Percentiles rank a stretch among this genome's conserved stretches.
These are phyloP conservation scores for Colletotrichum sp. DNA, from an alignment of 2,329 filamentous ascomycete species.

Conservation along the genomic window DNA sequence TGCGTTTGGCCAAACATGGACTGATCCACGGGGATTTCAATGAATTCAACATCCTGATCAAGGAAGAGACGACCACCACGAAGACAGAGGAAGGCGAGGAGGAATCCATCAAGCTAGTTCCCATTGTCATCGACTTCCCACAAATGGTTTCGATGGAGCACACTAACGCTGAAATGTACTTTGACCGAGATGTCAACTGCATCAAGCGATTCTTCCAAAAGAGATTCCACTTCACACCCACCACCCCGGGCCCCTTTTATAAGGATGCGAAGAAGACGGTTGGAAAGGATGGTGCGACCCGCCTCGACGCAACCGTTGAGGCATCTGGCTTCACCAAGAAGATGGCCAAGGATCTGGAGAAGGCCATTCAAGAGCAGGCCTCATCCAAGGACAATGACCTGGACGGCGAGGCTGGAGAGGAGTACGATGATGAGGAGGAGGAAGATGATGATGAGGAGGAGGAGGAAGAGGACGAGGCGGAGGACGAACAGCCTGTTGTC, in stretches of 20 bases:
- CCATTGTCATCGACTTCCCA: constrained; percentile 95
- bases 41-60: constrained; percentile 97
- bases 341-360: constrained; percentile 92
- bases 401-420: constrained; percentile 37
- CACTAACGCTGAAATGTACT: constrained; percentile 93
- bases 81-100: constrained; percentile 44
- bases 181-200: constrained; percentile 93
- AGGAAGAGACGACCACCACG: constrained; percentile 63
- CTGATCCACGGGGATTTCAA: constrained; percentile 99
- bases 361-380: constrained; percentile 84
- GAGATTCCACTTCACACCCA: constrained; percentile 85
- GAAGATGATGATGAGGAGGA: constrained; percentile 8
- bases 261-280: constrained; percentile 80
- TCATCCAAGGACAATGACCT: constrained; percentile 44
- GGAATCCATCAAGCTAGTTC: constrained; percentile 64
- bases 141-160: constrained; percentile 98
- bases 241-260: constrained; percentile 85
- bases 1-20: constrained; percentile 83
- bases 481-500: constrained; percentile 26
- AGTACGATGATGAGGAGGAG: constrained; percentile 28
- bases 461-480: constrained; percentile 27
- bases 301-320: constrained; percentile 87
- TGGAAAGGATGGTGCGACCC: constrained; percentile 66
- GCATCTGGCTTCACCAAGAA: constrained; percentile 97
- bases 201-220: constrained; percentile 93